These are phyloP conservation scores for Rhizophora mangle DNA, from an alignment of 345 rosid species.

Conservation along the genomic window DNA sequence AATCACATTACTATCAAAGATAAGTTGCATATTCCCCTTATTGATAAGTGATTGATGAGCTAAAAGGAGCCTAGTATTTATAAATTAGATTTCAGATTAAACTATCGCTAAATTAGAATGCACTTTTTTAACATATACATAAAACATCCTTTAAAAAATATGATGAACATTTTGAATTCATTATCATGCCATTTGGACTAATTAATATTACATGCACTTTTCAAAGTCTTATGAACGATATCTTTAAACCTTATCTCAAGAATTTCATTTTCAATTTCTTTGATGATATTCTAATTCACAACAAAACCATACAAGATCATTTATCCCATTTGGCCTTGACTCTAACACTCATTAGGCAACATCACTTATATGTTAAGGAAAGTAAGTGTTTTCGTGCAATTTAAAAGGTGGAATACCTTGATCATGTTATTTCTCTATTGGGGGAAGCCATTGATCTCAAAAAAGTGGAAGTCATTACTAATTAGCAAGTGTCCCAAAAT, in stretches of 20 bases:
- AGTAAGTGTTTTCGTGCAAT: no score
- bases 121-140: not conserved
- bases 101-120: not conserved
- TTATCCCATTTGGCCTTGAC: no score
- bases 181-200: not conserved
- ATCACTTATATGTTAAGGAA: no score
- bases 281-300: no score
- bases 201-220: not conserved
- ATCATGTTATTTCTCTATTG: no score
- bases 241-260: not conserved
- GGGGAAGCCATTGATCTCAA: no score
- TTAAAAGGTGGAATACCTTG: no score
- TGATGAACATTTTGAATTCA: not conserved
- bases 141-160: not conserved
- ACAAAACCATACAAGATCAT: no score
- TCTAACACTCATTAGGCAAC: no score
- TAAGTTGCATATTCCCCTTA: not conserved
- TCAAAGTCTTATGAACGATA: not conserved
- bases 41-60: not conserved
- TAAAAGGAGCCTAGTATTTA: rapidly evolving
- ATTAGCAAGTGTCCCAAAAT: no score
- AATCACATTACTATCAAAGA: not conserved
- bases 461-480: no score
- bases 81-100: not conserved
- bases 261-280: no score